phyloP scores from a whole-genome alignment of 345 rosid genomes.

The Gossypium rotundifolium region DNA sequence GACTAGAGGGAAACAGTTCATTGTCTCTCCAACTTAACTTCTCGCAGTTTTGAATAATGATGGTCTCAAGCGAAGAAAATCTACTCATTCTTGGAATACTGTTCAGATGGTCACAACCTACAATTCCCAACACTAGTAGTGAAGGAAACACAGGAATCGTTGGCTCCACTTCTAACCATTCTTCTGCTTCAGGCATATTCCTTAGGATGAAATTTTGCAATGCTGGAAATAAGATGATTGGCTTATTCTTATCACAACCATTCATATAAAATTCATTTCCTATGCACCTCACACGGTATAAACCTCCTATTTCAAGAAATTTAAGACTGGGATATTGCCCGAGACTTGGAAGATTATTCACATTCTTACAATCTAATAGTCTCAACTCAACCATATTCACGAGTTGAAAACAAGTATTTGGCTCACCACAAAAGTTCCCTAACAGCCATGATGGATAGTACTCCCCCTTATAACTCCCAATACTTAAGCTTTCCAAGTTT shows the following conservation, averaged over 20 bases:
- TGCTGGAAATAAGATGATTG: not conserved
- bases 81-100: not conserved
- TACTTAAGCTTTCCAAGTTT: constrained; percentile 7
- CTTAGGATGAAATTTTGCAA: not conserved
- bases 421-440: too few species aligned
- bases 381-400: not conserved
- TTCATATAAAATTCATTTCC: not conserved
- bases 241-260: not conserved
- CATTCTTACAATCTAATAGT: not conserved
- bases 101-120: not conserved
- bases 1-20: not conserved
- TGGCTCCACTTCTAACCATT: not conserved
- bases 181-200: not conserved
- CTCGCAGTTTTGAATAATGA: not conserved
- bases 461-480: constrained; percentile 8
- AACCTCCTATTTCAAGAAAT: not conserved
- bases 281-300: not conserved
- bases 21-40: not conserved
- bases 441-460: not conserved
- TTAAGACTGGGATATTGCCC: not conserved
- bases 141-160: not conserved
- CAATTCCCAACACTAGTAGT: not conserved
- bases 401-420: not conserved
- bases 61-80: not conserved
- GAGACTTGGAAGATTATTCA: not conserved